These are phyloP conservation scores for Mallotus nudiflorus DNA, from an alignment of 345 rosid genomes.

Conservation along the genomic window DNA sequence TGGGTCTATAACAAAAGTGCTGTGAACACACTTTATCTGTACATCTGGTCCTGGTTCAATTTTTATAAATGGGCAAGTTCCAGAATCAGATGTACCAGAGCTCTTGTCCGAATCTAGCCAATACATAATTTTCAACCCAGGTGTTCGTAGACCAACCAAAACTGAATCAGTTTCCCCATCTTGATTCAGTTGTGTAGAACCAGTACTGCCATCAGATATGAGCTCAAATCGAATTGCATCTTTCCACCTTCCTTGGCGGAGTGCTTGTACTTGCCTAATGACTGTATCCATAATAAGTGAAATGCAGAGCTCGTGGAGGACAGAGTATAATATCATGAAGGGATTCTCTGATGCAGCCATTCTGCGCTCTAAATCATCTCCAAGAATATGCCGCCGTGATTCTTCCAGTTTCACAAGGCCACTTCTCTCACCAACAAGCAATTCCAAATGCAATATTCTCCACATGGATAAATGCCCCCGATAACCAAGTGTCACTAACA, in stretches of 20 bases:
- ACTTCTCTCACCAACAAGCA: conserved; percentile 93
- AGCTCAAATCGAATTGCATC: conserved; percentile 86
- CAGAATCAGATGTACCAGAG: conserved; percentile 45
- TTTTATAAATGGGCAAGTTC: conserved; percentile 65
- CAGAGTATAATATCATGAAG: conserved; percentile 62
- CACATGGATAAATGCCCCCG: conserved; percentile 91
- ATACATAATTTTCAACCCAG: conserved; percentile 82
- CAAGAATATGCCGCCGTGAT: conserved; percentile 70
- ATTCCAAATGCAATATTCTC: conserved; percentile 96
- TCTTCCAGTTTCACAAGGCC: conserved; percentile 77
- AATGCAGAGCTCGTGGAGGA: conserved; percentile 90
- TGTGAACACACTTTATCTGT: conserved; percentile 74
- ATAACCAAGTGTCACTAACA: conserved; percentile 94
- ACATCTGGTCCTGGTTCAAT: conserved; percentile 88
- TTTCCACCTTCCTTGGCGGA: conserved; percentile 93
- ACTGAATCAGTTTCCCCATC: conserved; percentile 85
- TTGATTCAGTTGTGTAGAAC: conserved; percentile 58
- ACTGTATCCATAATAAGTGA: conserved; percentile 95
- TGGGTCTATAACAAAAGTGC: conserved; percentile 86
- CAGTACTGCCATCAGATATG: conserved; percentile 62
- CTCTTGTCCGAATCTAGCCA: conserved; percentile 84
- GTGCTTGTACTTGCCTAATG: conserved; percentile 85
- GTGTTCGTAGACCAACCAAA: conserved; percentile 68
- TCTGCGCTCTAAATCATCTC: conserved; percentile 96
- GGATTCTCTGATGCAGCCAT: conserved; percentile 93